Conservation (phyloP, 73 alveolate genomes). For the Paramecium bursaria region DNA sequence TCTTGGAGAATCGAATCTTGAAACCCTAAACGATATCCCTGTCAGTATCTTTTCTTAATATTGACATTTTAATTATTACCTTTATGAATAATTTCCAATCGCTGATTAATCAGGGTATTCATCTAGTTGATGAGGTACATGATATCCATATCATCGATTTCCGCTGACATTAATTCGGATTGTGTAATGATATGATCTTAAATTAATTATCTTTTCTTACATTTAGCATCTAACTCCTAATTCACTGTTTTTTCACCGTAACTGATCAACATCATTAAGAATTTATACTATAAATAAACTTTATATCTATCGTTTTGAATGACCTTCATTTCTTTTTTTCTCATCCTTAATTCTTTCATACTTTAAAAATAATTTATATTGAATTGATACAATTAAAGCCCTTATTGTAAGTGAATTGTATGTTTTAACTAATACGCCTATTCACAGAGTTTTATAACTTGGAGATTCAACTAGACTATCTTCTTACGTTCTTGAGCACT, state of each 20-base stretch:
- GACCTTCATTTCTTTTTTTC: background rate
- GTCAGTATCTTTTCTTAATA: background rate
- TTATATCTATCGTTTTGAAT: background rate
- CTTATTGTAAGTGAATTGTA: constrained; percentile 3
- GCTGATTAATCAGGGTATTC: constrained; percentile 33
- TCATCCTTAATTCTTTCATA: constrained; percentile 38
- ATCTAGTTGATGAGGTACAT: constrained; percentile 13
- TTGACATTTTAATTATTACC: background rate
- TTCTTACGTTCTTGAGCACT: constrained; percentile 52
- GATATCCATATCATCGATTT: background rate
- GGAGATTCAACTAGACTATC: constrained; percentile 15
- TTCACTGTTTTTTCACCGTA: constrained; percentile 40
- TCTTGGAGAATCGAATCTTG: constrained; percentile 42
- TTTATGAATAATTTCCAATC: constrained; percentile 21
- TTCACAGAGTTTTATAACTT: constrained; percentile 45
- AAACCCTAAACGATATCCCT: constrained; percentile 34
- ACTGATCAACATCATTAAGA: constrained; percentile 3
- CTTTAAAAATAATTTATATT: background rate
- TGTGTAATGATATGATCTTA: constrained; percentile 39
- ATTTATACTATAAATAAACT: constrained; percentile 45
- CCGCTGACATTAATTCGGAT: constrained; percentile 32
- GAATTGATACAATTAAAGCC: constrained; percentile 25
- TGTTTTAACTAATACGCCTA: constrained; percentile 23
- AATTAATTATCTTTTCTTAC: background rate
- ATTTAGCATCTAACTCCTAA: constrained; percentile 52